Base-by-base conservation (phyloP, 1,139 yeast species). In the Taphrina flavorubra region DNA sequence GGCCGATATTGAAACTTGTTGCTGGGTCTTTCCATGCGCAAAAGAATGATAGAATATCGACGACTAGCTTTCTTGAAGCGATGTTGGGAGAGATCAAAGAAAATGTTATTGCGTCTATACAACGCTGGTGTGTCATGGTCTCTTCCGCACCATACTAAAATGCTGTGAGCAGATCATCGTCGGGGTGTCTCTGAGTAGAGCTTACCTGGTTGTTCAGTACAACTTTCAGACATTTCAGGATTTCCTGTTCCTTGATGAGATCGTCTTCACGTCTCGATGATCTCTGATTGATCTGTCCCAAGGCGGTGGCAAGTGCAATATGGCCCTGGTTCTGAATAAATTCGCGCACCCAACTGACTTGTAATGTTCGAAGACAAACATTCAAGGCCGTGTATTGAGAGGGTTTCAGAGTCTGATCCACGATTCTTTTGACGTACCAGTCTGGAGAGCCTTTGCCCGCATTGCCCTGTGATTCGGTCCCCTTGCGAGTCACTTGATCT, bases 281-380 rank as follows among this genome's bases (percentile, higher is more conserved):
- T 34, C 78, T 73, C 59, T 75, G 74, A 71, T 80, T 81, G 68
- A 83, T 75, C 69, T 84, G 85, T 66, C 81, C 80, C 40, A 86
- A 76, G 2, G 86, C 86, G 44, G 86, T 86, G 39, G 89, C 85
- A 69, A 94, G 82, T 0, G 96, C 92, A 1, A 91, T 86, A 71
- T 91, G 97, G 60, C 99, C 99, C 77, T 94, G 97, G 70, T 87
- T 85, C 70, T 87, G 89, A 69, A 91, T 83, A 71, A 94, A 94
- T 46, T 83, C 85, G 69, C 88, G 84, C 0, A 92, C 97, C 99
- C 99, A 94, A 71, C 85, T 88, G 55, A 94, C 84, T 55, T 96
- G 96, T 76, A 92, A 97, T 0, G 98, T 91, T 72, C 98, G 85
- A 61, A 94, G 81, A 57, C 96, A 90, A 4, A 94, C 97, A 89